phyloP scores from a whole-genome alignment of 2,329 filamentous ascomycete genomes.

The Drechslerella coelobrocha region DNA sequence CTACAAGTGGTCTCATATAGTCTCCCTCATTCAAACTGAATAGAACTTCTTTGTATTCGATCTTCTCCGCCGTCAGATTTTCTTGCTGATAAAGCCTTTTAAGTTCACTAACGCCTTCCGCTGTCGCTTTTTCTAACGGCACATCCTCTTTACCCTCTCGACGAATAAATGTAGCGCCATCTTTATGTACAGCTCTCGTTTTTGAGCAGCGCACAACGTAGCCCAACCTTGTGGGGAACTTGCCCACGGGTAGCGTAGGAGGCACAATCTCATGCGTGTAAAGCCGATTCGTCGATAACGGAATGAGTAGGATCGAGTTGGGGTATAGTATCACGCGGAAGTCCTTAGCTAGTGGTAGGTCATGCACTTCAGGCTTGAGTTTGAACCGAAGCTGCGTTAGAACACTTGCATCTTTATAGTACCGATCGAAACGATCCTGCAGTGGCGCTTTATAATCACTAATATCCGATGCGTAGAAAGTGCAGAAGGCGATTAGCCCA shows the following conservation, averaged over 20 bases:
- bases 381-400: constrained; percentile 20
- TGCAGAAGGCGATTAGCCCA: constrained; percentile 21
- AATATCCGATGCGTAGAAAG: constrained; percentile 26
- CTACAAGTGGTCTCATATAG: constrained; percentile 20
- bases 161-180: constrained; percentile 14
- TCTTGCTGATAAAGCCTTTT: constrained; percentile 13
- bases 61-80: constrained; percentile 19
- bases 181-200: constrained; percentile 11
- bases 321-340: constrained; percentile 24
- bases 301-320: constrained; percentile 23
- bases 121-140: constrained; percentile 7
- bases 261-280: constrained; percentile 33
- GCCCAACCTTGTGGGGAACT: constrained; percentile 21
- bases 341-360: constrained; percentile 10
- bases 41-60: constrained; percentile 17
- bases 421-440: constrained; percentile 15
- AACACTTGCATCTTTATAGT: constrained; percentile 20
- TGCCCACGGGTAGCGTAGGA: constrained; percentile 19
- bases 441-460: constrained; percentile 3
- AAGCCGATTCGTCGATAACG: constrained; percentile 19
- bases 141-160: constrained; percentile 15
- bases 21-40: constrained; percentile 23
- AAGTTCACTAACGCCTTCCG: neutral
- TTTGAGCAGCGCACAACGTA: constrained; percentile 29
- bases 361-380: constrained; percentile 16